These are phyloP conservation scores for Melampsora americana DNA, from an alignment of 1,284 basidiomycete genomes.

Conservation along the genomic window DNA sequence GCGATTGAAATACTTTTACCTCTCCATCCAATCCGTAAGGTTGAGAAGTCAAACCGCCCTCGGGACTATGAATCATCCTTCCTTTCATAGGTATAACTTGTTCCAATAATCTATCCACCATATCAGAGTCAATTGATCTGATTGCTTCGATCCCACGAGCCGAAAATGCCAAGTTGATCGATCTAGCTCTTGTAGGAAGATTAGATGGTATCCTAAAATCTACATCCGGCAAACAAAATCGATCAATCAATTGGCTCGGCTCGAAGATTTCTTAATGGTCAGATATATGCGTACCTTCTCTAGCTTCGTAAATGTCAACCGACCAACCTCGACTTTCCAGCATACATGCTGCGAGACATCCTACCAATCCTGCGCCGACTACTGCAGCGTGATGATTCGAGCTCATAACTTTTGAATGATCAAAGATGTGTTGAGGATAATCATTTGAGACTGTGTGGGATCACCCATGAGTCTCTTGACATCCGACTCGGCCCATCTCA, in stretches of 20 bases:
- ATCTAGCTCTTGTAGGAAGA: constrained; percentile 58
- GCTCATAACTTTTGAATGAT: no score
- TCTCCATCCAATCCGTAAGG: constrained; percentile 26
- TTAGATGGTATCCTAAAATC: constrained; percentile 42
- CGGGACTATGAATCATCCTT: constrained; percentile 83
- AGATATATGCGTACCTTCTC: constrained; percentile 66
- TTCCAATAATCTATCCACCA: constrained; percentile 71
- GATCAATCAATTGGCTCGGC: background rate
- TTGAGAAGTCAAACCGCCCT: constrained; percentile 56
- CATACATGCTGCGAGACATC: constrained; percentile 81
- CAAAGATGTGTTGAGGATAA: no score
- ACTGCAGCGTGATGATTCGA: constrained; percentile 55
- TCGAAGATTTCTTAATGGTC: constrained; percentile 1
- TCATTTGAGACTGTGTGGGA: no score
- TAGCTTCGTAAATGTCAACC: constrained; percentile 82
- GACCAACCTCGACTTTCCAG: constrained; percentile 82
- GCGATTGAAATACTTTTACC: background rate
- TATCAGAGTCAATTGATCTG: constrained; percentile 69
- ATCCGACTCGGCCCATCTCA: no score
- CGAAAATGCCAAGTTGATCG: constrained; percentile 95
- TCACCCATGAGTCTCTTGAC: no score
- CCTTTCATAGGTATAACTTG: constrained; percentile 89
- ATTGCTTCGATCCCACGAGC: constrained; percentile 85
- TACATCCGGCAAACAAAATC: constrained; percentile 39
- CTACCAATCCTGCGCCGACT: constrained; percentile 86